These are phyloP conservation scores for Kalanchoe fedtschenkoi DNA, from an alignment of 164 flowering plant species.

Conservation along the genomic window DNA sequence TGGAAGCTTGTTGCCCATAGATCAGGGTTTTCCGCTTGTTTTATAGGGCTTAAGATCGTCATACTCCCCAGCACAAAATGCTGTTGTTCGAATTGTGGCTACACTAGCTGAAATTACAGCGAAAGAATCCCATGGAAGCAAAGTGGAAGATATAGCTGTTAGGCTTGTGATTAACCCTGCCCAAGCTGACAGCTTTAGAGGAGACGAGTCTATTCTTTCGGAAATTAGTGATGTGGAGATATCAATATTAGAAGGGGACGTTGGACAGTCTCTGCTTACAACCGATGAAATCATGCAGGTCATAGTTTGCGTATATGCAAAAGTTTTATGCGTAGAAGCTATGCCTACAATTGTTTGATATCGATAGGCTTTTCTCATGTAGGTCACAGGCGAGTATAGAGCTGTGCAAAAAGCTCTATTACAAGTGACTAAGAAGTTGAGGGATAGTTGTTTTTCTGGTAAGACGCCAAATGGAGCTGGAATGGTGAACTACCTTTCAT, in stretches of 20 bases:
- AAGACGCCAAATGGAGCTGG: constrained; percentile 9
- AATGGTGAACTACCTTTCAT: constrained; percentile 4
- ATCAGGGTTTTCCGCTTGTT: neutral
- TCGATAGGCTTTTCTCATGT: constrained; percentile 1
- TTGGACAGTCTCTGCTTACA: constrained; percentile 4
- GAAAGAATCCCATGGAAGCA: constrained; percentile 11
- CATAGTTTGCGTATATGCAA: neutral
- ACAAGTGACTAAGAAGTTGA: constrained; percentile 24
- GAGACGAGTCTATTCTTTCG: constrained; percentile 10
- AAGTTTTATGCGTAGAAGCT: neutral
- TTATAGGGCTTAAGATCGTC: constrained; percentile 17
- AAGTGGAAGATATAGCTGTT: constrained; percentile 13
- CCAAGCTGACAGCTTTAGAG: constrained; percentile 13
- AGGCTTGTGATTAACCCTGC: constrained; percentile 19
- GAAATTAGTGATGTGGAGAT: constrained; percentile 16
- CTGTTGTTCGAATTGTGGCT: constrained; percentile 21
- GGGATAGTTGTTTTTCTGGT: constrained; percentile 20
- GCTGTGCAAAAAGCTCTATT: constrained; percentile 25
- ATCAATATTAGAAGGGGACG: constrained; percentile 12
- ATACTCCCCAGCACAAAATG: constrained; percentile 27
- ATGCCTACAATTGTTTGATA: neutral
- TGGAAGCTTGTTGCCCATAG: neutral
- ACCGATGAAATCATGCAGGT: constrained; percentile 23
- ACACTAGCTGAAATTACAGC: constrained; percentile 15
- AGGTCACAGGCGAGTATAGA: constrained; percentile 30